These are phyloP conservation scores for Begonia peltatifolia DNA, from an alignment of 306 rosid species.

Conservation along the genomic window DNA sequence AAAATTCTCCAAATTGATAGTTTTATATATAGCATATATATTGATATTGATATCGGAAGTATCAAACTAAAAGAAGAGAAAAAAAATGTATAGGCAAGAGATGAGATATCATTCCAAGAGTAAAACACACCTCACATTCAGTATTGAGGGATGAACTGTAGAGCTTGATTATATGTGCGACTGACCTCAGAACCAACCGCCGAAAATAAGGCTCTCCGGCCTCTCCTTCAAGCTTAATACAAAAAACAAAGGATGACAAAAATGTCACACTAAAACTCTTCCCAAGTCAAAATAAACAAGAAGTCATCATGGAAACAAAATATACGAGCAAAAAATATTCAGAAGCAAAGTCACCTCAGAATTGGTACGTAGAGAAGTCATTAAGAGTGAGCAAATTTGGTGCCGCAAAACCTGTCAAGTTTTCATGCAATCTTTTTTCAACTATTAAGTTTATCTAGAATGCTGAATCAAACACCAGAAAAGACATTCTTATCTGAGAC, in stretches of 20 bases:
- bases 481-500: slow-evolving; percentile 9
- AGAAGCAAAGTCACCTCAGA: slow-evolving; percentile 49
- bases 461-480: slow-evolving; percentile 12
- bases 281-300: slow-evolving; percentile 10
- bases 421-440: slow-evolving; percentile 14
- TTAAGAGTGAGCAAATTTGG: slow-evolving; percentile 79
- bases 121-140: slow-evolving; percentile 78
- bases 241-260: slow-evolving; percentile 10
- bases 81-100: no score
- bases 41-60: no score
- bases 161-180: slow-evolving; percentile 94
- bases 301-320: slow-evolving; percentile 6
- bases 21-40: no score
- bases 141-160: slow-evolving; percentile 90
- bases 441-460: slow-evolving; percentile 7
- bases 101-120: no score
- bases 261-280: slow-evolving; percentile 9
- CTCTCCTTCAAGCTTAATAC: slow-evolving; percentile 80
- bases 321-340: slow-evolving; percentile 9
- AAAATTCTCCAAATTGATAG: no score
- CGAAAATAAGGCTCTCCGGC: slow-evolving; percentile 89
- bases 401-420: slow-evolving; percentile 56
- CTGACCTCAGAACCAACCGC: slow-evolving; percentile 93
- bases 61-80: no score
- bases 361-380: slow-evolving; percentile 91